A percentile compares a stretch with the other conserved stretches of the same genome.
These are phyloP conservation scores for Neltuma alba DNA, from an alignment of 306 rosid genomes.

Conservation along the genomic window DNA sequence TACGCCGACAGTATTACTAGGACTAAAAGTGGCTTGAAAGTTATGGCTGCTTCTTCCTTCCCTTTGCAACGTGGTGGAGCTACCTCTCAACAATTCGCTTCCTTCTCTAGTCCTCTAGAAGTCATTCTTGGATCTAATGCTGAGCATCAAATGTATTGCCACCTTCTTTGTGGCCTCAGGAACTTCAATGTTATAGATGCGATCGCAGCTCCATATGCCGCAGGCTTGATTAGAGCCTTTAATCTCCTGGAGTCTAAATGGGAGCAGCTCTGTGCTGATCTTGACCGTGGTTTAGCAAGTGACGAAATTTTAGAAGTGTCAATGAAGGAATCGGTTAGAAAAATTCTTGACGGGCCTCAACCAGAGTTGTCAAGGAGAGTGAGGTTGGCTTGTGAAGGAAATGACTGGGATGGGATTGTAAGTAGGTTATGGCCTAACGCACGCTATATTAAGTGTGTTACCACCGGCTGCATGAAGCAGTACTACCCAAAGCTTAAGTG, in stretches of 20 bases:
- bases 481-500: slow-evolving; percentile 56
- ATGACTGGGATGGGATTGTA: slow-evolving; percentile 58
- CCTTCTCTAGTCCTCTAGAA: slow-evolving; percentile 56
- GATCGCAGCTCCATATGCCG: slow-evolving; percentile 58
- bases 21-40: slow-evolving; percentile 64
- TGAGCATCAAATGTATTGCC: slow-evolving; percentile 74
- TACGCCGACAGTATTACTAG: slow-evolving; percentile 59
- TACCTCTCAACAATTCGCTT: slow-evolving; percentile 41
- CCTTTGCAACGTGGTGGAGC: slow-evolving; percentile 52
- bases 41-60: slow-evolving; percentile 73
- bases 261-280: slow-evolving; percentile 63
- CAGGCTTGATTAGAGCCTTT: slow-evolving; percentile 52
- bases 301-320: slow-evolving; percentile 48
- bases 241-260: slow-evolving; percentile 53
- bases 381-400: slow-evolving; percentile 44
- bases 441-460: slow-evolving; percentile 59
- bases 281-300: slow-evolving; percentile 51
- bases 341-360: slow-evolving; percentile 60
- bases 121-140: slow-evolving; percentile 60
- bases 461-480: slow-evolving; percentile 70
- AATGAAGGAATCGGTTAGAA: slow-evolving; percentile 51
- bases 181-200: slow-evolving; percentile 49
- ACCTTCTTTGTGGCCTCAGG: slow-evolving; percentile 65
- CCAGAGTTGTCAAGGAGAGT: slow-evolving; percentile 54
- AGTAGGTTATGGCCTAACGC: slow-evolving; percentile 57